phyloP scores from a whole-genome alignment of 1,284 basidiomycete genomes.

The Chondrostereum purpureum region DNA sequence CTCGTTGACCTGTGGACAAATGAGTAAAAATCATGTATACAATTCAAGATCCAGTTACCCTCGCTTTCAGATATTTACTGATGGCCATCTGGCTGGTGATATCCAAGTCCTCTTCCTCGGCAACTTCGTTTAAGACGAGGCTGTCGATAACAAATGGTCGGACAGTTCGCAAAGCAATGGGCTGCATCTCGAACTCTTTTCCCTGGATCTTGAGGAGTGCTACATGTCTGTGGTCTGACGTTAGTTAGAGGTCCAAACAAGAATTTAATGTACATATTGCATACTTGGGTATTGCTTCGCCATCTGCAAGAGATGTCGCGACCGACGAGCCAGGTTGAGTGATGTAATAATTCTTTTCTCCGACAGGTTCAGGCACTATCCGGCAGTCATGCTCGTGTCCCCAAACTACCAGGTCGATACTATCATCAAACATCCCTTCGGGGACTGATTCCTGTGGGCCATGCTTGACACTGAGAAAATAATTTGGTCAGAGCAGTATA shows the following conservation, averaged over 20 bases:
- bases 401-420: constrained; percentile 91
- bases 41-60: constrained; percentile 35
- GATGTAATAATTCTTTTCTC: constrained; percentile 88
- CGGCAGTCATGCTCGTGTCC: constrained; percentile 99
- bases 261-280: constrained; percentile 19
- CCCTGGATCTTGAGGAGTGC: constrained; percentile 81
- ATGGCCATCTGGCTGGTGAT: constrained; percentile 77
- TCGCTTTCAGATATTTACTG: constrained; percentile 68
- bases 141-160: constrained; percentile 94
- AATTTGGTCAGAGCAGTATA: not conserved
- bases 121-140: constrained; percentile 66
- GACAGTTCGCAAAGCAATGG: constrained; percentile 85
- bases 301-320: constrained; percentile 88
- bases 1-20: constrained; percentile 55
- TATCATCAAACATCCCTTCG: constrained; percentile 96
- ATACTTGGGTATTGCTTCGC: constrained; percentile 85
- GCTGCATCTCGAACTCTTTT: constrained; percentile 81
- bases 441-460: constrained; percentile 91
- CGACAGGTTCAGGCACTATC: constrained; percentile 84
- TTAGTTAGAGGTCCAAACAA: constrained; percentile 4
- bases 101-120: constrained; percentile 71
- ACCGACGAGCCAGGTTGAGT: constrained; percentile 94
- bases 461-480: constrained; percentile 71
- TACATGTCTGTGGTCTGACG: constrained; percentile 68
- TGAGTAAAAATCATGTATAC: not conserved